Percentiles rank a stretch among this genome's conserved stretches.
Conservation (phyloP, 805 yeast genomes). For the Zygosaccharomyces gambellarensis region DNA sequence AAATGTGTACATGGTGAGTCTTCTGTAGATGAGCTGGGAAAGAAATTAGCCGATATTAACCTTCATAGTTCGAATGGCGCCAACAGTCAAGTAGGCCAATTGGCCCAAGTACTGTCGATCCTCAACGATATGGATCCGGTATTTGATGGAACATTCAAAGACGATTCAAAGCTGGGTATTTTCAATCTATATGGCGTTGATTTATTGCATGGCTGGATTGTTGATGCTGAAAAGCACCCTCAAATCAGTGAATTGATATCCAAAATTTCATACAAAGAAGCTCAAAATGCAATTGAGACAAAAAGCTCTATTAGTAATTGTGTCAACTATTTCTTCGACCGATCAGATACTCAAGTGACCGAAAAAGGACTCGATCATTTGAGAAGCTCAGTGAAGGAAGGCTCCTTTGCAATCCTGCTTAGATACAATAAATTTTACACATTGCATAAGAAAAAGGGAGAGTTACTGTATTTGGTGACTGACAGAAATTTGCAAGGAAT, state of each 20-base stretch:
- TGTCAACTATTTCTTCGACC: conserved; percentile 47
- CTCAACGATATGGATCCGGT: conserved; percentile 66
- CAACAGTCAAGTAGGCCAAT: conserved; percentile 35
- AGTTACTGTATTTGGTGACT: conserved; percentile 63
- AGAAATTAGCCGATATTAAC: conserved; percentile 33
- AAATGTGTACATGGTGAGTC: background rate
- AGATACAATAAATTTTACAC: conserved; percentile 88
- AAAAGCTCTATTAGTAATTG: conserved; percentile 27
- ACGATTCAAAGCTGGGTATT: conserved; percentile 48
- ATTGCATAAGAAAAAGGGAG: conserved; percentile 46
- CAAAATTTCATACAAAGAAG: conserved; percentile 49
- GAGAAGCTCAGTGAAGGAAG: conserved; percentile 41
- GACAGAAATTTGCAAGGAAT: conserved; percentile 49
- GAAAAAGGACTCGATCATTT: conserved; percentile 53
- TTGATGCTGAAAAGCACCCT: conserved; percentile 38
- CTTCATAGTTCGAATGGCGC: conserved; percentile 31
- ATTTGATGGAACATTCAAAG: conserved; percentile 56
- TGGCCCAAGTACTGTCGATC: conserved; percentile 54
- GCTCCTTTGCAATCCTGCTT: conserved; percentile 65
- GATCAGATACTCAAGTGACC: conserved; percentile 74
- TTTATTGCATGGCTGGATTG: conserved; percentile 81
- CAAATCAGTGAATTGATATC: conserved; percentile 35
- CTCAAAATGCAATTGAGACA: conserved; percentile 47
- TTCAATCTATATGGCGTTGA: conserved; percentile 56
- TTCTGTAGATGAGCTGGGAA: background rate